Base-by-base conservation (phyloP, 192 early-diverging fungal species). In the Obelidium mucronatum region DNA sequence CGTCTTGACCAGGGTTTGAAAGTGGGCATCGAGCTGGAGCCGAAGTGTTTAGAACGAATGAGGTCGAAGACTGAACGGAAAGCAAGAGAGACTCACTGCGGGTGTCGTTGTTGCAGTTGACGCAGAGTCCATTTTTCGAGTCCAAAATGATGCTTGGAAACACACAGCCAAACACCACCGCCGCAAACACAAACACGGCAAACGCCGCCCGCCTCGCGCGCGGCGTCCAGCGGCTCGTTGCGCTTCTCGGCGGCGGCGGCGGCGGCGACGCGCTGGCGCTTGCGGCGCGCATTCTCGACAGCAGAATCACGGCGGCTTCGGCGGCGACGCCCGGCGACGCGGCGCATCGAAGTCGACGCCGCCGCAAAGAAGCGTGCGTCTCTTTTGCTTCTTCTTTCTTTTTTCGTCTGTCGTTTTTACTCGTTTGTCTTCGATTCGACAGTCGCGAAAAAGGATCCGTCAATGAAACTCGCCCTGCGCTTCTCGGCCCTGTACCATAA, bases 331-430 rank as follows among this genome's bases (percentile, higher is more conserved):
- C 44, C 67, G 84, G 6, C 81, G 88, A 48, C 0, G 11, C 0
- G 44, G n/a, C n/a, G n/a, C n/a, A n/a, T n/a, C 60, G 77, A 91
- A 24, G 87, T 83, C 19, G 88, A 90, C 44, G 70, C 81, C 22
- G 91, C 92, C 62, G 88, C 87, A 76, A 90, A 90, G 78, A 87
- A 88, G 74, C 79, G 92, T 93, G 79, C 79, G 86, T 60, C 19
- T 19, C 40, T 30, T 13, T 24, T 40, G 39, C 19, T 22, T 52
- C 64, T 24, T 15, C n/a, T n/a, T n/a, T n/a, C n/a, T n/a, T n/a
- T 17, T 22, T 58, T 24, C 35, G 35, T 78, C 35, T 48, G 26
- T 24, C 6, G 0, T 36, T 17, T 68, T 65, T 73, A n/a, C 15
- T 52, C 22, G 3, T 1, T 34, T 17, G 28, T 76, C 4, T 37